Evolutionary conservation across 176 grass and related monocot genomes (phyloP).

Genomic region (Musa itinerans): DNA sequence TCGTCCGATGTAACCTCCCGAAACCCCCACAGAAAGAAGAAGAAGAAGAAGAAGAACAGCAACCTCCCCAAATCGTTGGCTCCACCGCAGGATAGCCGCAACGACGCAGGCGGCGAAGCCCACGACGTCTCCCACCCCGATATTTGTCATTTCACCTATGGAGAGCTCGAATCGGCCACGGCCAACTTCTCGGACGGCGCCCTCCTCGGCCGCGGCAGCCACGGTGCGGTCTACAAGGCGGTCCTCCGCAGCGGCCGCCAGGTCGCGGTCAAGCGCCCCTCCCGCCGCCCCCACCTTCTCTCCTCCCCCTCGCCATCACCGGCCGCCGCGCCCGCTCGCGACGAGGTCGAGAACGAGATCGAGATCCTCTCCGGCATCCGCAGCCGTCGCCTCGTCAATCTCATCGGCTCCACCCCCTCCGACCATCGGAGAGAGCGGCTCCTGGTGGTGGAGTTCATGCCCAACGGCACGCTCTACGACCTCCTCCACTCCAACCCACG

Average conservation of each 20-base stretch:
- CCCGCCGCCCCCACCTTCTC: conserved; percentile 37
- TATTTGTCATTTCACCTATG: conserved; percentile 69
- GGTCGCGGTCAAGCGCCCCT: conserved; percentile 91
- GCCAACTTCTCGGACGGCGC: conserved; percentile 56
- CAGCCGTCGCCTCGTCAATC: conserved; percentile 76
- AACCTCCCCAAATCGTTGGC: conserved; percentile 7
- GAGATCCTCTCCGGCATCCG: conserved; percentile 68
- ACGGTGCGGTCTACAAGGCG: conserved; percentile 92
- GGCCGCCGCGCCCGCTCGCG: conserved; percentile 1
- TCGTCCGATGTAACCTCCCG: conserved; percentile 25
- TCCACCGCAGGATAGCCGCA: conserved; percentile 10
- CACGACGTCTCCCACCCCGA: background rate
- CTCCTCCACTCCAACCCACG: conserved; percentile 67
- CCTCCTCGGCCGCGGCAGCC: conserved; percentile 87
- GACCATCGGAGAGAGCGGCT: conserved; percentile 9
- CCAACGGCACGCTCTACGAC: conserved; percentile 90
- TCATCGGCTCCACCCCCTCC: conserved; percentile 67
- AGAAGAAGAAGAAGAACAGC: background rate
- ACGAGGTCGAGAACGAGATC: conserved; percentile 99
- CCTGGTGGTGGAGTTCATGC: conserved; percentile 95
- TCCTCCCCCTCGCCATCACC: conserved; percentile 2
- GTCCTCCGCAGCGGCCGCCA: conserved; percentile 52
- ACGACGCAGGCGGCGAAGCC: background rate
- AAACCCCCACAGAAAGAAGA: background rate
- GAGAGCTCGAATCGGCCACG: conserved; percentile 66